Evolutionary conservation across 1,284 basidiomycete species (phyloP), one percentile per base, ranked within the genome.

Genomic region (Rhodotorula sp.): DNA sequence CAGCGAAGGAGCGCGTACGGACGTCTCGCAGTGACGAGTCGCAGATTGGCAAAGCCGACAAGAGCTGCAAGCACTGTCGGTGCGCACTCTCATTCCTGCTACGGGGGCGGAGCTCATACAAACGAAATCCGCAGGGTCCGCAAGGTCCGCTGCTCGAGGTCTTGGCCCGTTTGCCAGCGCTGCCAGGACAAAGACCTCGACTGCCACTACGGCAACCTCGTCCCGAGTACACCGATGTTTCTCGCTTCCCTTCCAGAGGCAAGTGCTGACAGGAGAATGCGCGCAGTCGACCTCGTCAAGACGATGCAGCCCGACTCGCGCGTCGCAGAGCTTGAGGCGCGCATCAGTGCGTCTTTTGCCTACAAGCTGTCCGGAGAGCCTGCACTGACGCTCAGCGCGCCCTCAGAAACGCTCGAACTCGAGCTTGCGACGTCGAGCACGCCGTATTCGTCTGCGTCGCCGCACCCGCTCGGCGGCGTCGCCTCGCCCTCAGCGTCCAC

Each of bases 221-320:
- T 69, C 32, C 67, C 67, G 46, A 66, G 60, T 61, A 17, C 15
- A 48, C 51, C 29, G 3, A 5, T 22, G 5, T 27, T 12, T 22
- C 13, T 17, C 8, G 25, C 29, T 19, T 48, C 25, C 32, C 12
- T 15, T 22, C 29, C 3, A 12, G 25, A 2, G 12, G 27, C 25
- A 21, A 12, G 10, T 4, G 37, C 39, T 58, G 27, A 32, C 21
- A 7, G 6, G 4, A 27, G 27, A 0, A 2, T n/a, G 17, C 17
- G 21, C 29, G 36, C 60, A 61, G 64, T 69, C 61, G 67, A 62
- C 27, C 57, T 69, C 48, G 61, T 64, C 44, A 62, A 69, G 61
- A 53, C n/a, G 21, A 32, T 63, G 50, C 50, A 44, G 27, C 54
- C 67, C 22, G 61, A 58, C 13, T 25, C 57, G 19, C 36, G 61